Evolutionary conservation across 2,329 filamentous ascomycete genomes (phyloP), one percentile per base, ranked within the genome.

Genomic region (Xylaria sp.): DNA sequence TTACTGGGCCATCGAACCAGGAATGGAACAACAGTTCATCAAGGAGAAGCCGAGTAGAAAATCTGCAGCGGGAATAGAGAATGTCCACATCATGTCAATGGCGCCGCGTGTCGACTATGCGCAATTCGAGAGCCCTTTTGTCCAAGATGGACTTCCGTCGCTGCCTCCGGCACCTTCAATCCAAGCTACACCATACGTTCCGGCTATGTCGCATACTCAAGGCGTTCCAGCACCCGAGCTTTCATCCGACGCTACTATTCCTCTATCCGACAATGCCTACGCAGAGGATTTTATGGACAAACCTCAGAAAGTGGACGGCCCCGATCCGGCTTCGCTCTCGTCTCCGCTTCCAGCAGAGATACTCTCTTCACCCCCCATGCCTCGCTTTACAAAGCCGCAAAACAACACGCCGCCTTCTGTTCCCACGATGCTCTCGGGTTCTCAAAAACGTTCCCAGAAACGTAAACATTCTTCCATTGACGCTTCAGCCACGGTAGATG

Each of bases 1-100:
- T 75, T 97, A 97, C 77, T 97, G 94, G 94, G 85, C 87, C 49
- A 96, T 99, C 69, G 87, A 92, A 70, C 82, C 86, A n/a, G 93
- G 93, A 16, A 91, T 90, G 77, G 94, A 97, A 77, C 83, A 85
- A 62, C 86, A 91, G 66, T 97, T 96, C 73, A 82, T 96, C 75
- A 94, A 93, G 75, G 90, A 95, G 71, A 96, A 93, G 79, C 82
- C 87, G 4, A 75, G 80, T 18, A 81, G 87, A 64, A 87, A 87
- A 71, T 74, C 77, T 58, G 78, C 76, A 57, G 80, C 76, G 61
- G 81, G 76, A 66, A 82, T 77, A 64, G 85, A 83, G 73, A 88
- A 80, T 67, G 71, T 84, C 3, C 78, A 82, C 39, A 78, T 84
- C 65, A 83, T 85, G 78, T 81, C 82, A 2, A 79, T 67, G 55